Evolutionary conservation across 805 yeast genomes (phyloP).

Genomic region (Yarrowia osloensis): DNA sequence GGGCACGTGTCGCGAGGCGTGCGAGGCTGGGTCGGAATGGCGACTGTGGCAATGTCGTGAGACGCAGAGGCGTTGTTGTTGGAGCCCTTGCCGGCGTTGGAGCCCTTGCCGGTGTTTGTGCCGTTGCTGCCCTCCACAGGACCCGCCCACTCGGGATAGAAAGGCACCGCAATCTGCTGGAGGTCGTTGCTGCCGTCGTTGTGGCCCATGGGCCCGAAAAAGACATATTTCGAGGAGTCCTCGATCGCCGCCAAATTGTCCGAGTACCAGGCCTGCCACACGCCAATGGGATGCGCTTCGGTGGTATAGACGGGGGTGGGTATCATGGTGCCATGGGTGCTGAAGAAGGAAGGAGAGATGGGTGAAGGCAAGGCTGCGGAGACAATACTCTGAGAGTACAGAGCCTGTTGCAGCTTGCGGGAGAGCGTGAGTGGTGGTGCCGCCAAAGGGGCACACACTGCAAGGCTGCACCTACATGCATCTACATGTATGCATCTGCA

Average conservation of each 20-base stretch:
- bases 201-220: background rate
- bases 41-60: background rate
- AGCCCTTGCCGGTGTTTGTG: background rate
- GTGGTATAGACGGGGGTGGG: constrained; percentile 31
- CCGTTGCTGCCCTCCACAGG: background rate
- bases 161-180: constrained; percentile 7
- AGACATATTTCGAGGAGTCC: constrained; percentile 26
- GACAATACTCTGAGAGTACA: background rate
- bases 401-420: constrained; percentile 26
- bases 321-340: constrained; percentile 31
- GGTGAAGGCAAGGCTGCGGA: constrained; percentile 16
- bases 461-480: constrained; percentile 23
- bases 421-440: constrained; percentile 30
- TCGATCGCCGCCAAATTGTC: constrained; percentile 34
- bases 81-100: background rate
- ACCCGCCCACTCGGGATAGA: constrained; percentile 22
- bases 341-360: constrained; percentile 15
- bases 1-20: constrained; percentile 2
- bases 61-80: background rate
- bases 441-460: constrained; percentile 26
- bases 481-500: constrained; percentile 15
- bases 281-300: constrained; percentile 38
- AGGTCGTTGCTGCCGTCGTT: constrained; percentile 16
- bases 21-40: constrained; percentile 29
- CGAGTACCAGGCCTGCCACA: constrained; percentile 41